Base-by-base conservation (phyloP, 257 asterid genomes). In the Nicotiana tabacum region DNA sequence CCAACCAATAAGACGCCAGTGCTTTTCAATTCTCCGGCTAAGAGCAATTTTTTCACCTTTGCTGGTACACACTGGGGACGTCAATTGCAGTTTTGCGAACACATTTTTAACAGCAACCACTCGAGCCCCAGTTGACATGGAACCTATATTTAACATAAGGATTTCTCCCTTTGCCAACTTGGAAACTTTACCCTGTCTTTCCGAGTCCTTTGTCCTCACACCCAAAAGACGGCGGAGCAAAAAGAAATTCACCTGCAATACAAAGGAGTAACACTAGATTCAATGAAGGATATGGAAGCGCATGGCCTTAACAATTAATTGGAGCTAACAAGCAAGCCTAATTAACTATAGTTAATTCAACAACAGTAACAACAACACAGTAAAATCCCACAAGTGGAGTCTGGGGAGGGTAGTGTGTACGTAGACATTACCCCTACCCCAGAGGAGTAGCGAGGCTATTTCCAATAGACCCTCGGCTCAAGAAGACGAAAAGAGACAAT, bases 1-100 rank as follows among this genome's bases (percentile, higher is more conserved):
- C 99, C 99, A 96, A 12, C 99, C 99, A 43, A 96, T 96, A 68
- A 96, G 93, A 81, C 99, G 98, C 99, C 98, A 96, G 77, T 96
- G 98, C 94, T 97, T 93, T 83, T 96, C 99, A 2, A 96, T 94
- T 83, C 99, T 90, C n/a, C 99, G 87, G 84, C 99, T 96, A 51
- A 96, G 89, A 1, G 99, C 99, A 51, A 94, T 92, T 33, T 94
- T 96, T 86, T 96, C 99, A 0, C 97, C 98, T 82, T 90, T 90
- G 89, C 98, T 94, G 60, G 99, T 96, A 91, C 99, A 96, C 80
- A 96, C 99, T 0, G 99, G 99, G 39, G 98, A 93, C 0, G 99
- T 96, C 48, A 96, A 92, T 81, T 96, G 99, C 78, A 96, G 90
- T 80, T 94, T 96, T 0, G 98, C 99, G 58, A 96, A 96, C 5